Base-by-base conservation (phyloP, 306 rosid species). In the Cucurbita argyrosperma region DNA sequence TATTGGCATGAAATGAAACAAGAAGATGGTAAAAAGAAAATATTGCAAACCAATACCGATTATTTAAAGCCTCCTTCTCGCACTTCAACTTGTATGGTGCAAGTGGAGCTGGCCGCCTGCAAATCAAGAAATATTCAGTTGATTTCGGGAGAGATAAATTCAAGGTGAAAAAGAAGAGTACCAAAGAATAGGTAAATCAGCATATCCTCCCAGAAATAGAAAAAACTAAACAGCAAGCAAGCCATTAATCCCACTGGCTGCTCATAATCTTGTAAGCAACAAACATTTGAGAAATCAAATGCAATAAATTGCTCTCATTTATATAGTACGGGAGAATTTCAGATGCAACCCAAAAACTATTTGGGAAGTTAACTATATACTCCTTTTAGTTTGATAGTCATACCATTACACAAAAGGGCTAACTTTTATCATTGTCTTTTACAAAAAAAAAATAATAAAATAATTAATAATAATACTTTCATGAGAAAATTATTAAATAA, bases 31-130 rank as follows among this genome's bases (percentile, higher is more conserved):
- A 10, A 5, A 37, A 26, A 26, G 5, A 52, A 21, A 1, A 18
- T 38, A 64, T 19, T 62, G 40, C 46, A 75, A 63, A 79, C 58
- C 72, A 52, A 54, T 85, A 92, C 98, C 98, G 87, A 18, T 84
- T 74, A 76, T 90, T 92, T 77, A 92, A 80, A 75, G 85, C 82
- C 77, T 92, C 98, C 82, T 87, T 92, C 64, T 90, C 92, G 82
- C 98, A 92, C 96, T 90, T 92, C 87, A 92, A 86, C 80, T 90
- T 90, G 90, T 87, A 92, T 7, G 98, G 83, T 62, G 79, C 72
- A 60, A 85, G 74, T 42, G 51, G 98, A 69, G 87, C 85, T 52
- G 87, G 84, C 71, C 96, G 90, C 90, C 98, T 92, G 85, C 84
- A 85, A 80, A 61, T 70, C 60, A 38, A 80, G 67, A 77, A 79